Percentiles rank a stretch among this genome's conserved stretches.
These are phyloP conservation scores for Oryza longistaminata DNA, from an alignment of 176 grass and related monocot species.

Conservation along the genomic window DNA sequence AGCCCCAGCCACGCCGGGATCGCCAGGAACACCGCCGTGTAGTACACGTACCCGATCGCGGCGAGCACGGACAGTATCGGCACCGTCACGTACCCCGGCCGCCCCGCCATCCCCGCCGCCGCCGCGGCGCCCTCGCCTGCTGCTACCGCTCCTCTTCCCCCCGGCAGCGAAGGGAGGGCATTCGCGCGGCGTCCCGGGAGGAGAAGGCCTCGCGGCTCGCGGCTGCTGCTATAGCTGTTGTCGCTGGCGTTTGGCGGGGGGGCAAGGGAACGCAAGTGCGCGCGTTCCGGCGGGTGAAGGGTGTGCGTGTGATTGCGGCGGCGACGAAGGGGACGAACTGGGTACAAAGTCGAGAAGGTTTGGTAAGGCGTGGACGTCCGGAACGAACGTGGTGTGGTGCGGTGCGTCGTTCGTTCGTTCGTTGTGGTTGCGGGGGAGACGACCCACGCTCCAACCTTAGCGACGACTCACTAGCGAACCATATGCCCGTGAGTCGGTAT, in stretches of 20 bases:
- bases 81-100: conserved; percentile 80
- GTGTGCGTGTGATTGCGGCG: conserved; percentile 14
- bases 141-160: conserved; percentile 9
- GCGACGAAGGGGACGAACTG: not conserved
- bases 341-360: not conserved
- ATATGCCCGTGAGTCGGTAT: too few species aligned
- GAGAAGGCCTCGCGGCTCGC: not conserved
- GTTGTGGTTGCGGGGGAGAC: conserved; percentile 34
- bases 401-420: not conserved
- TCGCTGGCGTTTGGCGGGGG: conserved; percentile 29
- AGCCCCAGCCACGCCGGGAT: conserved; percentile 79
- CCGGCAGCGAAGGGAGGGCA: conserved; percentile 31
- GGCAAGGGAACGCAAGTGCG: not conserved
- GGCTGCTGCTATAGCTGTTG: not conserved
- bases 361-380: conserved; percentile 39
- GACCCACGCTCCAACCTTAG: not conserved
- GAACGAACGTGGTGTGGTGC: conserved; percentile 9
- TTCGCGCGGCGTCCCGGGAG: conserved; percentile 21
- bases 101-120: conserved; percentile 45
- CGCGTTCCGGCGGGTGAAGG: not conserved
- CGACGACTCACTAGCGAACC: not conserved
- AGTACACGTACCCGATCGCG: conserved; percentile 84
- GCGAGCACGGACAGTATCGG: conserved; percentile 83
- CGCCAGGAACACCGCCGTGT: conserved; percentile 85
- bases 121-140: not conserved